These are phyloP conservation scores for Lodderomyces metapsilosis DNA, from an alignment of 1,139 yeast species.

Conservation along the genomic window DNA sequence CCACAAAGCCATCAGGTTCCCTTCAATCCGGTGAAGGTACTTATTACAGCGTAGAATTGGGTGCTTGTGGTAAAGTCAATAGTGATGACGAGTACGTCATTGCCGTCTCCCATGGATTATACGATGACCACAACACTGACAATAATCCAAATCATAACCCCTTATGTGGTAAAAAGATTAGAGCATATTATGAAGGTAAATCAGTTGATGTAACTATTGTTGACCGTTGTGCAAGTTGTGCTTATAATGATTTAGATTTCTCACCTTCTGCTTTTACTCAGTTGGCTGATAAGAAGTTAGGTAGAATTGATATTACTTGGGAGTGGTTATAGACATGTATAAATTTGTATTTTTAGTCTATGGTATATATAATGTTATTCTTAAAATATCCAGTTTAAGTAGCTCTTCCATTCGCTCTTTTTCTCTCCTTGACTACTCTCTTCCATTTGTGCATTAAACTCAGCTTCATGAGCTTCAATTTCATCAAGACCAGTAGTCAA, in stretches of 20 bases:
- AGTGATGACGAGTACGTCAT: conserved; percentile 49
- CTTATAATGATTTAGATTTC: conserved; percentile 38
- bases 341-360: too few relatives aligned
- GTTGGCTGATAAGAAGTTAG: conserved; percentile 39
- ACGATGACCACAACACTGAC: conserved; percentile 28
- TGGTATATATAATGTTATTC: too few relatives aligned
- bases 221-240: conserved; percentile 44
- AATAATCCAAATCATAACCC: conserved; percentile 44
- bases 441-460: conserved; percentile 31
- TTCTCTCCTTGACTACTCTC: conserved; percentile 3
- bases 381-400: conserved; percentile 4
- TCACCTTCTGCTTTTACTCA: conserved; percentile 43
- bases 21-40: conserved; percentile 55
- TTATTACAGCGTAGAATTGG: conserved; percentile 55
- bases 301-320: conserved; percentile 46
- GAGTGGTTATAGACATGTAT: conserved; percentile 21
- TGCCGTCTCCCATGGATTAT: conserved; percentile 39
- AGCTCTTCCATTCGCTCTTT: not conserved
- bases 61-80: conserved; percentile 58
- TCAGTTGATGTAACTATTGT: conserved; percentile 44
- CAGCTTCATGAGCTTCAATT: conserved; percentile 41
- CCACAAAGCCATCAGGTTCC: conserved; percentile 15
- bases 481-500: conserved; percentile 32
- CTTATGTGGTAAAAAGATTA: conserved; percentile 43
- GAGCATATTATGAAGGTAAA: conserved; percentile 38